Evolutionary conservation across 306 rosid species (phyloP).

Genomic region (Glycine tomentella): DNA sequence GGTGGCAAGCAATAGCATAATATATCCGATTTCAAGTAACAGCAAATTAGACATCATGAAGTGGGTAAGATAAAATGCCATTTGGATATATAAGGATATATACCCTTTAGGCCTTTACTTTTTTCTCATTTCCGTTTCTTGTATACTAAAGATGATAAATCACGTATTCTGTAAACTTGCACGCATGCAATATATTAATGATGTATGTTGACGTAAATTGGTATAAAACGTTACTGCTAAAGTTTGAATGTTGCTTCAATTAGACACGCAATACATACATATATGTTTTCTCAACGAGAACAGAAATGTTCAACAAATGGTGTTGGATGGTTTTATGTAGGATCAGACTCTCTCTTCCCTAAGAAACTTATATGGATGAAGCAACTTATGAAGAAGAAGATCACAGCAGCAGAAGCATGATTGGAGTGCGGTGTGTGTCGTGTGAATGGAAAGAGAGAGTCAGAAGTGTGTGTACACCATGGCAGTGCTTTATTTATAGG

Average conservation of each 20-base stretch:
- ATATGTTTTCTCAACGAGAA: too few species aligned
- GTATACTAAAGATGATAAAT: constrained; percentile 39
- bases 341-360: too few species aligned
- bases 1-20: constrained; percentile 34
- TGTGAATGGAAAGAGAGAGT: too few species aligned
- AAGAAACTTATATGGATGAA: too few species aligned
- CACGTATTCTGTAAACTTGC: constrained; percentile 30
- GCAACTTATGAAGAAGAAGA: too few species aligned
- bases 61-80: constrained; percentile 58
- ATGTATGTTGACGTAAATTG: constrained; percentile 4
- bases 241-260: constrained; percentile 1
- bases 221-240: neutral
- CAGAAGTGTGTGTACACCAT: too few species aligned
- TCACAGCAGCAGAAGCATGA: too few species aligned
- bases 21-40: neutral
- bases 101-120: neutral
- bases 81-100: neutral
- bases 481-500: too few species aligned
- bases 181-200: constrained; percentile 35
- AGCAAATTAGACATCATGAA: constrained; percentile 12
- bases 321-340: too few species aligned
- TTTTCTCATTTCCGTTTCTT: neutral
- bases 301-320: too few species aligned
- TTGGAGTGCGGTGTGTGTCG: too few species aligned
- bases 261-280: neutral